A percentile compares a stretch with the other conserved stretches of the same genome.
phyloP scores from a whole-genome alignment of 1,139 yeast genomes.

The Hansenula lynferdii region DNA sequence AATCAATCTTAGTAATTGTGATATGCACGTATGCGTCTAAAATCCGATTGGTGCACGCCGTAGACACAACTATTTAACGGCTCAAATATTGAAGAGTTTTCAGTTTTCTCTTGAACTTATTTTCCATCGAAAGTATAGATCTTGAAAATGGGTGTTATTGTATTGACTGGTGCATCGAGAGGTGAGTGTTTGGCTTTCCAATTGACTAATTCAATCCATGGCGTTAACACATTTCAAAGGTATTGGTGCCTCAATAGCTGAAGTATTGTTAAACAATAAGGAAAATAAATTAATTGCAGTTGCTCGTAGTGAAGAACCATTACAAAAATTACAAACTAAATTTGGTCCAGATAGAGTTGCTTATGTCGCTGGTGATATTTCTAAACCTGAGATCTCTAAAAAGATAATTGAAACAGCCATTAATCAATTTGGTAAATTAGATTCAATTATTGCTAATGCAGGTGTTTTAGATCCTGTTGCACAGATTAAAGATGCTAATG shows the following conservation, averaged over 20 bases:
- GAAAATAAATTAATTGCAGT: constrained; percentile 63
- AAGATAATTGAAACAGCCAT: constrained; percentile 44
- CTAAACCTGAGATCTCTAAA: constrained; percentile 38
- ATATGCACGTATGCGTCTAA: too few species aligned
- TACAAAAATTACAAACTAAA: constrained; percentile 37
- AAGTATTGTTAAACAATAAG: constrained; percentile 37
- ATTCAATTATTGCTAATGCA: constrained; percentile 79
- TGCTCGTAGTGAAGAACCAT: constrained; percentile 55
- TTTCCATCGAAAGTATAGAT: too few species aligned
- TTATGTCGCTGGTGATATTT: constrained; percentile 64
- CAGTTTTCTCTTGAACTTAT: too few species aligned
- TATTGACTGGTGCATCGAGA: constrained; percentile 48
- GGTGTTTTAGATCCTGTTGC: constrained; percentile 83
- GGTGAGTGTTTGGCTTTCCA: constrained; percentile 28
- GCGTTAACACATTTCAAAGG: constrained; percentile 53
- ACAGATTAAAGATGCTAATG: constrained; percentile 36
- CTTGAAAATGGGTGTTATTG: constrained; percentile 28
- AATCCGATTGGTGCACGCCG: too few species aligned
- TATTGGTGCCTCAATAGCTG: constrained; percentile 71
- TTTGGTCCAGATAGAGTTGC: constrained; percentile 48
- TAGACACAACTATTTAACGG: too few species aligned
- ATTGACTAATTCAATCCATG: neutral
- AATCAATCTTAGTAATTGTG: too few species aligned
- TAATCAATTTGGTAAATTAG: constrained; percentile 48
- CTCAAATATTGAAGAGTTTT: too few species aligned